Percentiles rank a stretch among this genome's conserved stretches.
Conservation (phyloP, 108 stramenopile species). For the Schizochytrium sp. region DNA sequence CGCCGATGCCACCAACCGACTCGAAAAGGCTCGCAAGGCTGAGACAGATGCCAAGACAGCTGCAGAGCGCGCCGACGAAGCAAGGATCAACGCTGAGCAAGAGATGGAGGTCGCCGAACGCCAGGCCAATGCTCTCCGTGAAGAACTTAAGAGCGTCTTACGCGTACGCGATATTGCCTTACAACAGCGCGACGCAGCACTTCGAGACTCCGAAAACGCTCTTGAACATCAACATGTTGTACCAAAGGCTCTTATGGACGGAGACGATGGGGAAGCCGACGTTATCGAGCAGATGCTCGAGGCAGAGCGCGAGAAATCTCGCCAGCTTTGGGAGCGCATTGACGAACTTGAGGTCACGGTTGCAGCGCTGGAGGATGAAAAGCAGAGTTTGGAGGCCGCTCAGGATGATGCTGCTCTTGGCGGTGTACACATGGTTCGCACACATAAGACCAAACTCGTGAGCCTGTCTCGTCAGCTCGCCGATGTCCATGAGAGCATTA, state of each 20-base stretch:
- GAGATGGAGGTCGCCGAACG: slow-evolving; percentile 56
- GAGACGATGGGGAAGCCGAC: not conserved
- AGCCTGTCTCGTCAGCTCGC: slow-evolving; percentile 2
- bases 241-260: slow-evolving; percentile 26
- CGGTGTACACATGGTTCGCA: slow-evolving; percentile 6
- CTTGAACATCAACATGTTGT: not conserved
- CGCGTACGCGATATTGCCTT: slow-evolving; percentile 51
- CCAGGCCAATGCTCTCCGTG: slow-evolving; percentile 34
- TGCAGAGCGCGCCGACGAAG: slow-evolving; percentile 39
- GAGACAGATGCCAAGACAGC: not conserved
- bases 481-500: slow-evolving; percentile 19
- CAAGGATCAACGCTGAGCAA: slow-evolving; percentile 48
- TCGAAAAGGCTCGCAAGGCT: not conserved
- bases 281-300: not conserved
- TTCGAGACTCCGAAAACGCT: not conserved
- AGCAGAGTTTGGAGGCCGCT: slow-evolving; percentile 38
- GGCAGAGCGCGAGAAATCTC: slow-evolving; percentile 13
- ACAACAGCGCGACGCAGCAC: slow-evolving; percentile 51
- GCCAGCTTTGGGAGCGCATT: slow-evolving; percentile 29
- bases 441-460: slow-evolving; percentile 36
- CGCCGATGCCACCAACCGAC: not conserved
- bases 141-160: slow-evolving; percentile 59
- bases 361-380: slow-evolving; percentile 48
- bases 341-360: slow-evolving; percentile 51
- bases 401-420: slow-evolving; percentile 31